Percentiles rank a stretch among this genome's conserved stretches.
Conservation (phyloP, 495 filamentous ascomycete genomes). For the Pseudoneurospora amorphoporcata region DNA sequence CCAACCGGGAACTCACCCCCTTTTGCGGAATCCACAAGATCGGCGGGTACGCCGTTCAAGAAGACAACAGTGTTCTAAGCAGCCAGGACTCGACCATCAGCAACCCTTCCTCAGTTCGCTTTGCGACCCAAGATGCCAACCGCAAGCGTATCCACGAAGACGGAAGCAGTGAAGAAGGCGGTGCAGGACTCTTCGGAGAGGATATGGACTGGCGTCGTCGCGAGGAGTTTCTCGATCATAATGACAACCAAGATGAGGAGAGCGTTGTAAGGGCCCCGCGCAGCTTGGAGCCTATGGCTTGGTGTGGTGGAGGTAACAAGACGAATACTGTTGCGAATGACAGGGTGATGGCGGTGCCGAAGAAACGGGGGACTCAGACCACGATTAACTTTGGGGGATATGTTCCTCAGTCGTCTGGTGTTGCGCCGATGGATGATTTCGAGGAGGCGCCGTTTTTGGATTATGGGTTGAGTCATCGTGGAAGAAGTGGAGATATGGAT, state of each 20-base stretch:
- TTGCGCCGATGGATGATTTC: constrained; percentile 30
- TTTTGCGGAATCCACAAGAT: constrained; percentile 67
- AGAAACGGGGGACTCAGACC: constrained; percentile 6
- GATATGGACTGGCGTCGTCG: constrained; percentile 12
- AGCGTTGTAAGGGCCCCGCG: constrained; percentile 20
- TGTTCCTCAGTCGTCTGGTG: neutral
- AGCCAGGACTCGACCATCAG: constrained; percentile 28
- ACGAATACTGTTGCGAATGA: constrained; percentile 1
- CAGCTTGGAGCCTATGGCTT: constrained; percentile 18
- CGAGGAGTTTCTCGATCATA: constrained; percentile 16
- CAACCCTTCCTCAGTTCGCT: neutral
- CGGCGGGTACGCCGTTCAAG: constrained; percentile 43
- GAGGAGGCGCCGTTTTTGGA: constrained; percentile 44
- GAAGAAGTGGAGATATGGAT: constrained; percentile 8
- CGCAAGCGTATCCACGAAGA: constrained; percentile 31
- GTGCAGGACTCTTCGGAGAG: neutral
- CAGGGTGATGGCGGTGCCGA: constrained; percentile 32
- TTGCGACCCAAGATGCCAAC: constrained; percentile 5
- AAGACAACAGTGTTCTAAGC: constrained; percentile 18
- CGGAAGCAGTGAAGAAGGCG: constrained; percentile 20
- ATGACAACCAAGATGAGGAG: constrained; percentile 11
- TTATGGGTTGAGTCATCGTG: constrained; percentile 10
- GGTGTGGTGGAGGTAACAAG: constrained; percentile 3
- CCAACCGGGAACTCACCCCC: constrained; percentile 50
- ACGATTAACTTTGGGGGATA: neutral